Evolutionary conservation across 2,329 filamentous ascomycete species (phyloP), one percentile per base, ranked within the genome.

Genomic region (Trichoderma sp.): DNA sequence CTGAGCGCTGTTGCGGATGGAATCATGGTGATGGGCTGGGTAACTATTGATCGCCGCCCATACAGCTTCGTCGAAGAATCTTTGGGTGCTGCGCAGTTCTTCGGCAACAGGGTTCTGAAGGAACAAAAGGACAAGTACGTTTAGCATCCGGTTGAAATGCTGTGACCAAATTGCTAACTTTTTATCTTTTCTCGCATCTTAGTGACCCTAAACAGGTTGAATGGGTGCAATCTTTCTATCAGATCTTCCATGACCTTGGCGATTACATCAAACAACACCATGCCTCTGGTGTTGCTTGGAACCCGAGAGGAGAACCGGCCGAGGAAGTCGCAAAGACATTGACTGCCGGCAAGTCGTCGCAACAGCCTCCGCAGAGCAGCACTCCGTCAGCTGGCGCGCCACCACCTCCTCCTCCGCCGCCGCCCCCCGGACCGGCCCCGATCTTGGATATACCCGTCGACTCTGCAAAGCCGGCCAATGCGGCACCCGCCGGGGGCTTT

Each of bases 141-240:
- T 7, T 43, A 79, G 66, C 49, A 28, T 14, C 24, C 34, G 16
- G n/a, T 14, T 18, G 21, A 46, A 37, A 43, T n/a, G 11, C 28
- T 39, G n/a, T 18, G 39, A 26, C 37, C 11, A 32, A 52, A 28
- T 7, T 54, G 34, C n/a, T 43, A 69, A 65, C 71, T 24, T 73
- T 59, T 43, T 5, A 39, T 11, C 74, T 49, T 8, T 74, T 49
- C 39, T 43, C 7, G 7, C 54, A 72, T 69, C 21, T 49, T 63
- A 96, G 92, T 82, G 92, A 95, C 75, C 86, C 87, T 67, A 88
- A 89, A 75, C 92, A 97, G 75, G 86, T 94, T 67, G 90, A 96
- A 76, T 99, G 94, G 89, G 89, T 97, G 39, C 92, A 95, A 76
- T 85, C 93, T n/a, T 97, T 96, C 83, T 97, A 97, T 81, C 89